Evolutionary conservation across 2,329 filamentous ascomycete species (phyloP).

Genomic region (Zelopaecilomyces penicillatus): DNA sequence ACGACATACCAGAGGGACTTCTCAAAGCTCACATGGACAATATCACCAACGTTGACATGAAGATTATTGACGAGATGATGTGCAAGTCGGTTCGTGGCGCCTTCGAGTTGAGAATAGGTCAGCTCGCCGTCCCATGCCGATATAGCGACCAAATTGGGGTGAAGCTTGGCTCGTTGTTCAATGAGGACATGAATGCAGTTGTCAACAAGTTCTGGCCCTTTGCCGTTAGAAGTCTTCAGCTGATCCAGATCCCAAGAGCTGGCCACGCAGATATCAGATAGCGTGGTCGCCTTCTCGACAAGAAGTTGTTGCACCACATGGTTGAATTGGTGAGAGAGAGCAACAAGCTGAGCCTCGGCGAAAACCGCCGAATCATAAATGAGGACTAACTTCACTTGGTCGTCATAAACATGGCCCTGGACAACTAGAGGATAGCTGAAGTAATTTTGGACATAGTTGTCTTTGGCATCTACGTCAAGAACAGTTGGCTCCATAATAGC

Average conservation of each 20-base stretch:
- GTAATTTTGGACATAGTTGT: background rate
- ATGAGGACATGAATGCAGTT: background rate
- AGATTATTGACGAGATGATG: slow-evolving; percentile 13
- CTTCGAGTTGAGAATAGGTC: slow-evolving; percentile 31
- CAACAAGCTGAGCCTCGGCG: background rate
- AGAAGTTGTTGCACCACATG: background rate
- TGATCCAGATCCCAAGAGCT: background rate
- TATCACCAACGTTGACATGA: slow-evolving; percentile 13
- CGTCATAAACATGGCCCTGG: slow-evolving; percentile 1
- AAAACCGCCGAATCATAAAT: background rate
- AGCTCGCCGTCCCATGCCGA: slow-evolving; percentile 36
- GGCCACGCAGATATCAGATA: background rate
- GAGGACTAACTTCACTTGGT: background rate
- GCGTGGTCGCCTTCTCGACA: background rate
- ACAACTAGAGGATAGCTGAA: slow-evolving; percentile 1
- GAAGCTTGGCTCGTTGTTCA: slow-evolving; percentile 22
- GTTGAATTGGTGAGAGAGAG: background rate
- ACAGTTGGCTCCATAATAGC: no score
- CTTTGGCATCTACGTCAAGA: no score
- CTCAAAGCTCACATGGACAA: slow-evolving; percentile 27
- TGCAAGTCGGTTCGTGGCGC: slow-evolving; percentile 29
- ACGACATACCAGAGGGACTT: slow-evolving; percentile 28
- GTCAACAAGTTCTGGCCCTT: background rate
- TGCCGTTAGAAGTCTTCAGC: background rate
- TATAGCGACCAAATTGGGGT: slow-evolving; percentile 27